phyloP scores from a whole-genome alignment of 2,329 filamentous ascomycete species.

The Colletotrichum chrysophilum region DNA sequence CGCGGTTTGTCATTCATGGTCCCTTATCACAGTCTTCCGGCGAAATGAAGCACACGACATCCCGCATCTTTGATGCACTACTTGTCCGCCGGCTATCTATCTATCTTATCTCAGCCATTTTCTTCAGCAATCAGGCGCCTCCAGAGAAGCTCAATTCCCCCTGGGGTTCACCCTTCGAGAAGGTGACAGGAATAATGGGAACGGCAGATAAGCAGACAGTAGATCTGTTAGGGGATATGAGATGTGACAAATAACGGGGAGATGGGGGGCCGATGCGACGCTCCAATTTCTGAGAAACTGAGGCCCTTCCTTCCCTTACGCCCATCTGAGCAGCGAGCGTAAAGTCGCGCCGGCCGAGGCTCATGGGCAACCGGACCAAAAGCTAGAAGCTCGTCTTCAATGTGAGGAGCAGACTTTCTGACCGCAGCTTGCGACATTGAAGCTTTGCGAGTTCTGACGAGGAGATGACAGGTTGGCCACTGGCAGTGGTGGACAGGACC shows the following conservation, averaged over 20 bases:
- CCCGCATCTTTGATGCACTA: not conserved
- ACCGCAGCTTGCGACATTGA: not conserved
- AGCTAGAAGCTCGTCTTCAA: not conserved
- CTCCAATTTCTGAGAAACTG: not conserved
- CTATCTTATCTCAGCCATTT: not conserved
- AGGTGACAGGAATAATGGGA: not conserved
- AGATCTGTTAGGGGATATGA: conserved; percentile 9
- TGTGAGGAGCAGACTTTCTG: not conserved
- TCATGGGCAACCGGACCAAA: not conserved
- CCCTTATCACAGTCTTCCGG: not conserved
- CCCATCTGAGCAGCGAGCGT: not conserved
- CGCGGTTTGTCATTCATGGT: not conserved
- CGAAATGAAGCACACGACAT: not conserved
- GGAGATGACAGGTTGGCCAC: not conserved
- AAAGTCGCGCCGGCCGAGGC: not conserved
- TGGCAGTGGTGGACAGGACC: not conserved
- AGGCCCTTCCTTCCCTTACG: not conserved
- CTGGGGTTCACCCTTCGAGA: conserved; percentile 7
- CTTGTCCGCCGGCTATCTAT: not conserved
- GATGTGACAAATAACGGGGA: not conserved
- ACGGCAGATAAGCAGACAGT: conserved; percentile 9
- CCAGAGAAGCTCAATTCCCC: not conserved
- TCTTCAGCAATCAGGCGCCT: not conserved
- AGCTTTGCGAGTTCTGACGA: not conserved
- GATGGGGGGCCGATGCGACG: not conserved